Conservation (phyloP, 2,329 filamentous ascomycete species). For the Aureobasidium pullulans region DNA sequence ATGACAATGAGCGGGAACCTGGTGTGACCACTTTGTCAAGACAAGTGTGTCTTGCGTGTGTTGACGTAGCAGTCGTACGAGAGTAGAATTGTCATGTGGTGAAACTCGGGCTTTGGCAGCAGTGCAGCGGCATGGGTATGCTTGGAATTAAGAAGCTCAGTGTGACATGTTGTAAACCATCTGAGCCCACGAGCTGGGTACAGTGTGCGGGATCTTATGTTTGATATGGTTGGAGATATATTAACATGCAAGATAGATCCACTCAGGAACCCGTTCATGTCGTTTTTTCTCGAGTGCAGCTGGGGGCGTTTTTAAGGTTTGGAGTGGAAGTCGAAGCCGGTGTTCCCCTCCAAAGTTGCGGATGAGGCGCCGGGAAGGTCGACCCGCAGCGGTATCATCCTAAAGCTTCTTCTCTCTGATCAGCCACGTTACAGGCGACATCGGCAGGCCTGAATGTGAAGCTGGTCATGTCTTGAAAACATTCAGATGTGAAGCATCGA, state of each 20-base stretch:
- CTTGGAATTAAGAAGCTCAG: background rate
- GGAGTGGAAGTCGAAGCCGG: background rate
- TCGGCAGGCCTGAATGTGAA: background rate
- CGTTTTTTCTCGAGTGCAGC: background rate
- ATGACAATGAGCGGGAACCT: background rate
- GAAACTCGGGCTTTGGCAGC: conserved; percentile 2
- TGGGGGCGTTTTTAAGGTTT: conserved; percentile 3
- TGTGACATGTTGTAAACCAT: background rate
- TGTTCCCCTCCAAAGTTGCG: background rate
- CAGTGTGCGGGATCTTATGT: background rate
- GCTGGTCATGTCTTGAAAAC: background rate
- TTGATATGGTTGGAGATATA: background rate
- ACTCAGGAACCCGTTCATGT: background rate
- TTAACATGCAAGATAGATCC: background rate
- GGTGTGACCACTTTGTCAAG: background rate
- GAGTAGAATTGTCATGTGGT: conserved; percentile 9
- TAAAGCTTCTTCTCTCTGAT: background rate
- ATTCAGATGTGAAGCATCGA: background rate
- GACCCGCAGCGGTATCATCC: background rate
- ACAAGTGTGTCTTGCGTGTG: background rate
- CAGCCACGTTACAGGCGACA: background rate
- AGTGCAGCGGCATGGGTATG: background rate
- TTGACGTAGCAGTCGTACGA: conserved; percentile 10
- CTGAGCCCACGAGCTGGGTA: background rate
- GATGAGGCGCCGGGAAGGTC: background rate